Evolutionary conservation across 2,329 filamentous ascomycete genomes (phyloP).

Genomic region (Microdochium paspali): DNA sequence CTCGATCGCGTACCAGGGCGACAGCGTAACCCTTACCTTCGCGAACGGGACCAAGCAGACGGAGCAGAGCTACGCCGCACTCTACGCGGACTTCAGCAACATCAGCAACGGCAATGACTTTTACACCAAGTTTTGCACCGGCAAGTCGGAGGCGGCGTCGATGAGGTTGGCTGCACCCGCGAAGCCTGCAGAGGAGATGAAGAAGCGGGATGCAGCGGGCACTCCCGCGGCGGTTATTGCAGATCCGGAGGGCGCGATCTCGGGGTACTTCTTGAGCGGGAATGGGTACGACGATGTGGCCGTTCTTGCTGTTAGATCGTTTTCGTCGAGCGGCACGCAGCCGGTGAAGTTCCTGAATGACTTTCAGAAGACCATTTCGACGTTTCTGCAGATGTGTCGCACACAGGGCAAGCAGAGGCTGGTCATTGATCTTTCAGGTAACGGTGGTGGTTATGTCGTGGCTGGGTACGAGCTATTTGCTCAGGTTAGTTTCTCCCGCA

Average conservation of each 20-base stretch:
- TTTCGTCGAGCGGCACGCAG: conserved; percentile 11
- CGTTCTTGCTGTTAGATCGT: conserved; percentile 19
- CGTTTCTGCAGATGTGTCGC: conserved; percentile 18
- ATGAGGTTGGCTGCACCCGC: not conserved
- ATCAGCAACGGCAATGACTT: conserved; percentile 23
- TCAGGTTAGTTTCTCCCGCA: conserved; percentile 21
- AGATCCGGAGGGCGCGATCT: conserved; percentile 15
- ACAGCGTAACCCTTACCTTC: conserved; percentile 20
- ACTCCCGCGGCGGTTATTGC: conserved; percentile 19
- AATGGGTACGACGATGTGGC: conserved; percentile 20
- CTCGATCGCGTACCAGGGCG: conserved; percentile 16
- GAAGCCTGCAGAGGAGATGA: conserved; percentile 2
- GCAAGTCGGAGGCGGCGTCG: conserved; percentile 5
- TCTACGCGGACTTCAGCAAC: conserved; percentile 14
- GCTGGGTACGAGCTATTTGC: conserved; percentile 56
- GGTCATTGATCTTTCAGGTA: conserved; percentile 48
- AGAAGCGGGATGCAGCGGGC: conserved; percentile 11
- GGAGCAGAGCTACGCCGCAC: conserved; percentile 12
- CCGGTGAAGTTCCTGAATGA: conserved; percentile 24
- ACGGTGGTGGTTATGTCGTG: conserved; percentile 48
- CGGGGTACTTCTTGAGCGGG: conserved; percentile 23
- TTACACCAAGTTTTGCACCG: conserved; percentile 23
- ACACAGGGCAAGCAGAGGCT: conserved; percentile 47
- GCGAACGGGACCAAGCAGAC: conserved; percentile 19
- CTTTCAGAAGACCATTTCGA: conserved; percentile 18